Conservation (phyloP, 192 early-diverging fungal species). For the Paraglomus occultum region DNA sequence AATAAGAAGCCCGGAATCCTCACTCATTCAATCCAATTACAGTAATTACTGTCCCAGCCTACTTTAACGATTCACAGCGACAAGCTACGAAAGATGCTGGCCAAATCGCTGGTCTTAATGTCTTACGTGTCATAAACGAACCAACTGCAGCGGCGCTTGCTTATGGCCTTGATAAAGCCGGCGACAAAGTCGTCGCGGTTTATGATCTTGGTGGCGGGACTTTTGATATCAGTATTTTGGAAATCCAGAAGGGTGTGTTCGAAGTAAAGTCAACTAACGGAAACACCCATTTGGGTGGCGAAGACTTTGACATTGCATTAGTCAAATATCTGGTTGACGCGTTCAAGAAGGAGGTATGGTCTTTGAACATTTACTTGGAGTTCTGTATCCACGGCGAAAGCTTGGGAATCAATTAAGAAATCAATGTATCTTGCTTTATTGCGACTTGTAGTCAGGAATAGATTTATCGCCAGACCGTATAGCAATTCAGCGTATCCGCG, state of each 20-base stretch:
- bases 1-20: not conserved
- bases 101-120: constrained; percentile 84
- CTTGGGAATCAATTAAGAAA: too few relatives aligned
- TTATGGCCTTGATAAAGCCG: constrained; percentile 83
- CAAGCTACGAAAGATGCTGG: constrained; percentile 97
- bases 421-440: too few relatives aligned
- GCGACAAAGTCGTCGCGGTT: constrained; percentile 89
- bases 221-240: constrained; percentile 99
- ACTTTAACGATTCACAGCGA: constrained; percentile 97
- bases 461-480: constrained; percentile 87
- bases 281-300: constrained; percentile 84
- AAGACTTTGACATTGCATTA: constrained; percentile 71
- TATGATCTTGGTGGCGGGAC: constrained; percentile 99
- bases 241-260: constrained; percentile 97
- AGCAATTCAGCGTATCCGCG: constrained; percentile 96
- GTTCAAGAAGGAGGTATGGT: constrained; percentile 81
- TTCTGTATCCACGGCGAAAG: too few relatives aligned
- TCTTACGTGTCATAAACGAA: constrained; percentile 94
- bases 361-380: not conserved
- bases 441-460: constrained; percentile 67
- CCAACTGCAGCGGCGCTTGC: constrained; percentile 94
- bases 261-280: constrained; percentile 99
- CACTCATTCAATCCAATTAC: not conserved
- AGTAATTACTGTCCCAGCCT: constrained; percentile 97
- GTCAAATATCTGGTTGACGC: constrained; percentile 78